Conservation (phyloP, 2,329 filamentous ascomycete genomes). For the Parascedosporium putredinis region DNA sequence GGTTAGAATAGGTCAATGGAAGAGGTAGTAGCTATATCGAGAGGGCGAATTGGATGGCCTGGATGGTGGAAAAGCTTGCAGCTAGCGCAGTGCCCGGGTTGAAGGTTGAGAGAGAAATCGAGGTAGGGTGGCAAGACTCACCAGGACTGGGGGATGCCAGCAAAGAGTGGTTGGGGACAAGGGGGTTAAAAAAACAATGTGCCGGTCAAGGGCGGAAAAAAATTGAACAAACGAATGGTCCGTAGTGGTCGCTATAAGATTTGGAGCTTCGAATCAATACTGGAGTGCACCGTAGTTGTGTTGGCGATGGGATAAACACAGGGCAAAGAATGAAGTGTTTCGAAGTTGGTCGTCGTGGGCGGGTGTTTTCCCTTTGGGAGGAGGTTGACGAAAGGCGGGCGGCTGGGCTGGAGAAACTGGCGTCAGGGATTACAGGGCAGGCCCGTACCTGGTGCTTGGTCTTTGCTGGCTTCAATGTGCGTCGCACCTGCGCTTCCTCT, state of each 20-base stretch:
- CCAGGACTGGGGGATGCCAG: not conserved
- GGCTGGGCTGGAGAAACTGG: conserved; percentile 6
- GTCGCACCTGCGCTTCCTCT: not conserved
- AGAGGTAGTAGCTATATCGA: not conserved
- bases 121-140: not conserved
- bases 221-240: conserved; percentile 2
- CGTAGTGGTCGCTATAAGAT: not conserved
- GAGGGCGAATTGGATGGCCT: not conserved
- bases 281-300: conserved; percentile 1
- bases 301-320: conserved; percentile 1
- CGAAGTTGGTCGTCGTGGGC: not conserved
- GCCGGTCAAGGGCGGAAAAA: not conserved
- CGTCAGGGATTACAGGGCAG: not conserved
- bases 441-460: not conserved
- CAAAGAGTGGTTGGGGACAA: not conserved
- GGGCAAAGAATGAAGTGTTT: conserved; percentile 6
- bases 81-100: no score
- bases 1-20: not conserved
- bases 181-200: not conserved
- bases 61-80: not conserved
- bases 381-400: conserved; percentile 4
- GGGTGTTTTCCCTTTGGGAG: not conserved
- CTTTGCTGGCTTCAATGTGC: not conserved
- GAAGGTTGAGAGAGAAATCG: not conserved
- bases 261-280: conserved; percentile 6